Percentiles rank a stretch among this genome's conserved stretches.
Evolutionary conservation across 495 filamentous ascomycete species (phyloP).

Genomic region (Neurospora discreta): DNA sequence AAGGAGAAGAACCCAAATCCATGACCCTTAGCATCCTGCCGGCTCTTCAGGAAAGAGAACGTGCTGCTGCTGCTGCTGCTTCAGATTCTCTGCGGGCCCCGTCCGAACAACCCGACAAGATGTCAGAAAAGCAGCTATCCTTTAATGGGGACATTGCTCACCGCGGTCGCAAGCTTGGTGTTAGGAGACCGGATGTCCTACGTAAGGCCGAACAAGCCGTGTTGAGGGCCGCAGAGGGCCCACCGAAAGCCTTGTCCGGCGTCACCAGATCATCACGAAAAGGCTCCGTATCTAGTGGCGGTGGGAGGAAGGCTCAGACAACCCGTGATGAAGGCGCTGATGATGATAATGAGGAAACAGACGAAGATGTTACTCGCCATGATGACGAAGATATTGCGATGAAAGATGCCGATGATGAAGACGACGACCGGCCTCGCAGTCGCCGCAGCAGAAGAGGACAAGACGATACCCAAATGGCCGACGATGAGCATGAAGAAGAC

Average conservation of each 20-base stretch:
- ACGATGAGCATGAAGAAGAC: constrained; percentile 21
- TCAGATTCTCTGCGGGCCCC: constrained; percentile 17
- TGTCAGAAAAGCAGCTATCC: constrained; percentile 28
- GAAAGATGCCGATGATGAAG: constrained; percentile 23
- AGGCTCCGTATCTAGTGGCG: constrained; percentile 28
- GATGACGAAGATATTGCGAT: constrained; percentile 20
- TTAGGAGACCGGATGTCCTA: constrained; percentile 35
- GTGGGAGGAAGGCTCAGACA: constrained; percentile 15
- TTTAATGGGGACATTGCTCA: constrained; percentile 23
- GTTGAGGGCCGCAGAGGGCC: constrained; percentile 29
- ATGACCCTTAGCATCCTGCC: constrained; percentile 40
- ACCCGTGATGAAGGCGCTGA: constrained; percentile 19
- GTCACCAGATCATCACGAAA: constrained; percentile 14
- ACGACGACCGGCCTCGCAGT: neutral
- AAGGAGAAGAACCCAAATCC: neutral
- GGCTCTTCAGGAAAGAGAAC: constrained; percentile 17
- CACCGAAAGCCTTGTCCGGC: constrained; percentile 22
- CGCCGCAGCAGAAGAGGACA: constrained; percentile 9
- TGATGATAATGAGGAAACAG: constrained; percentile 11
- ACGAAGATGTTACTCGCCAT: constrained; percentile 5
- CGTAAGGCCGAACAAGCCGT: constrained; percentile 39
- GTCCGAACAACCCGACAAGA: constrained; percentile 17
- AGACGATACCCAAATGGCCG: constrained; percentile 13
- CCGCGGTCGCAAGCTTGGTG: constrained; percentile 26
- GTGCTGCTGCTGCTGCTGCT: constrained; percentile 5